A percentile compares a stretch with the other conserved stretches of the same genome.
phyloP scores from a whole-genome alignment of 2,329 filamentous ascomycete species.

The Trichoderma koningiopsis region DNA sequence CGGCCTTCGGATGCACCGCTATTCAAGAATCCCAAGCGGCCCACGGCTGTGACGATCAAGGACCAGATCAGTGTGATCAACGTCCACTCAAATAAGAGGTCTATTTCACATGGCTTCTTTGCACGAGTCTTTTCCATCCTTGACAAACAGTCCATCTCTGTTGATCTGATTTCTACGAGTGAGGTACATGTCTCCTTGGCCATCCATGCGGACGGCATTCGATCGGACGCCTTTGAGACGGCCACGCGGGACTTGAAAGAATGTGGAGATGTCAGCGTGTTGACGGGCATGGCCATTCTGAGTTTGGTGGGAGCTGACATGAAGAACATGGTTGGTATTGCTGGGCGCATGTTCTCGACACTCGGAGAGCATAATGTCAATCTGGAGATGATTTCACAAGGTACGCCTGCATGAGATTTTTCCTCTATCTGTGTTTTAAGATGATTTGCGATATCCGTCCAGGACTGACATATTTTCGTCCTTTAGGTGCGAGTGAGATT shows the following conservation, averaged over 20 bases:
- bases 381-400: slow-evolving; percentile 99
- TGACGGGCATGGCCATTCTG: slow-evolving; percentile 91
- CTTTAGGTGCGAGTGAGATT: slow-evolving; percentile 89
- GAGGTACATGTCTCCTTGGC: slow-evolving; percentile 99
- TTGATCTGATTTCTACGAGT: slow-evolving; percentile 93
- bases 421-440: neutral
- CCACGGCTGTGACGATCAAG: slow-evolving; percentile 94
- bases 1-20: slow-evolving; percentile 42
- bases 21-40: slow-evolving; percentile 66
- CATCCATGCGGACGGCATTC: slow-evolving; percentile 75
- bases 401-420: slow-evolving; percentile 48
- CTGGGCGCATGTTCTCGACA: slow-evolving; percentile 91
- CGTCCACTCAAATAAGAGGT: slow-evolving; percentile 95
- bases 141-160: slow-evolving; percentile 81
- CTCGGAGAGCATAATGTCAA: slow-evolving; percentile 93
- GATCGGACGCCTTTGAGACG: slow-evolving; percentile 63
- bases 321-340: slow-evolving; percentile 96
- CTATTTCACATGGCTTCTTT: slow-evolving; percentile 94
- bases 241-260: slow-evolving; percentile 73
- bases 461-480: slow-evolving; percentile 18
- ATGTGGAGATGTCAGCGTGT: slow-evolving; percentile 87
- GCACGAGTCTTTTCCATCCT: slow-evolving; percentile 91
- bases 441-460: neutral
- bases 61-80: slow-evolving; percentile 96
- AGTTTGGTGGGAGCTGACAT: slow-evolving; percentile 93